Base-by-base conservation (phyloP, 1,284 basidiomycete species). In the Baeospora myosura region DNA sequence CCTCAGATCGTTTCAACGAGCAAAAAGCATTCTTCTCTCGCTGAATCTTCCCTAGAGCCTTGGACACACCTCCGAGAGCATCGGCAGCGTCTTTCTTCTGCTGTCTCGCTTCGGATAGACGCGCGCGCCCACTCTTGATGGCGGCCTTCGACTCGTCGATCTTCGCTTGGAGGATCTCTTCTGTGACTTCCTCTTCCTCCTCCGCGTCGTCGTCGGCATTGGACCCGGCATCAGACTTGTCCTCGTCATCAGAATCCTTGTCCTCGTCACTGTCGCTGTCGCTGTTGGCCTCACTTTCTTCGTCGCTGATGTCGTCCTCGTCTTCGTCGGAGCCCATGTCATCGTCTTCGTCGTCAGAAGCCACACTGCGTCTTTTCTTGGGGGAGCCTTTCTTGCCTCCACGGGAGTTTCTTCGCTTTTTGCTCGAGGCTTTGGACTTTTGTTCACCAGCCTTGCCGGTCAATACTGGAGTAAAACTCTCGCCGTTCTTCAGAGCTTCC, bases 1-100 rank as follows among this genome's bases (percentile, higher is more conserved):
- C 75, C 61, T 77, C 73, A 4, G 74, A 76, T 4, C 77, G 67
- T 53, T 72, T 76, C 40, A 69, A 47, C 0, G 76, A 74, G 51
- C 78, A 81, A 51, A 76, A 78, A 0, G 68, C 72, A 49, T 80
- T 80, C 62, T 79, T 79, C 44, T 74, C 69, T 49, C 64, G 66
- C 50, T 80, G 76, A 1, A 64, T 62, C 44, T 69, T 69, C 3
- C 51, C 53, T 24, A 66, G 54, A 44, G 61, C 61, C 54, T 76
- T 76, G 55, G 71, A 70, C 20, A 74, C 48, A 7, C 53, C 65
- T 1, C 70, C 64, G 20, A 76, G 56, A 41, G 56, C 55, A 48
- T 76, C 73, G 8, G 45, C 49, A 3, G 72, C 70, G 17, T 71
- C 68, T 56, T 76, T 76, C 45, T 65, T 68, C 41, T 62, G 51